A percentile compares a stretch with the other conserved stretches of the same genome.
These are phyloP conservation scores for Piper longum DNA, from an alignment of 164 flowering plant species.

Conservation along the genomic window DNA sequence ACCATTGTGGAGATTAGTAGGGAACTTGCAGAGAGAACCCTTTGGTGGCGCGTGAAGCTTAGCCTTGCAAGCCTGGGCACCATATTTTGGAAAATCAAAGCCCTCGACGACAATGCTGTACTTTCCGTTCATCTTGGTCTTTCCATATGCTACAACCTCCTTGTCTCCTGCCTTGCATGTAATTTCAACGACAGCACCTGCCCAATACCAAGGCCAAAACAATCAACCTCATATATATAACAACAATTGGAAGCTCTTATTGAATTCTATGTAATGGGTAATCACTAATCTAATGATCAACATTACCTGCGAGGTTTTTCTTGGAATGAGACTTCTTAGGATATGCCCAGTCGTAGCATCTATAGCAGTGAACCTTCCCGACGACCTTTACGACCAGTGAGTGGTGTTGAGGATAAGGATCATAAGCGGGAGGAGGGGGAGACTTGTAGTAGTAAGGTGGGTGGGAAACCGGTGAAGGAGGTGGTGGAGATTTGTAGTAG, in stretches of 20 bases:
- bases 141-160: slow-evolving; percentile 41
- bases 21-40: slow-evolving; percentile 47
- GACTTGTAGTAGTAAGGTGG: slow-evolving; percentile 30
- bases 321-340: slow-evolving; percentile 49
- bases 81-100: slow-evolving; percentile 33
- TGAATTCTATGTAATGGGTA: background rate
- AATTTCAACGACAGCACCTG: slow-evolving; percentile 63
- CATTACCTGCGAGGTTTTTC: slow-evolving; percentile 58
- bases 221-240: no score
- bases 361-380: slow-evolving; percentile 65
- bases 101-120: slow-evolving; percentile 38
- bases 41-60: slow-evolving; percentile 49
- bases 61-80: slow-evolving; percentile 49
- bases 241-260: background rate
- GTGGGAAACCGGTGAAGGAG: slow-evolving; percentile 14
- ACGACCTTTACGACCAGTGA: slow-evolving; percentile 38
- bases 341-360: slow-evolving; percentile 52
- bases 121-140: slow-evolving; percentile 58
- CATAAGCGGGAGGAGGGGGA: slow-evolving; percentile 23
- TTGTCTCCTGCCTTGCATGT: slow-evolving; percentile 48
- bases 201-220: background rate
- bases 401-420: slow-evolving; percentile 7
- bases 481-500: slow-evolving; percentile 16
- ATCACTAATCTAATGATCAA: background rate
- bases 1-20: slow-evolving; percentile 40